phyloP scores from a whole-genome alignment of 371 early-diverging fungal genomes.

The Mucor saturninus region DNA sequence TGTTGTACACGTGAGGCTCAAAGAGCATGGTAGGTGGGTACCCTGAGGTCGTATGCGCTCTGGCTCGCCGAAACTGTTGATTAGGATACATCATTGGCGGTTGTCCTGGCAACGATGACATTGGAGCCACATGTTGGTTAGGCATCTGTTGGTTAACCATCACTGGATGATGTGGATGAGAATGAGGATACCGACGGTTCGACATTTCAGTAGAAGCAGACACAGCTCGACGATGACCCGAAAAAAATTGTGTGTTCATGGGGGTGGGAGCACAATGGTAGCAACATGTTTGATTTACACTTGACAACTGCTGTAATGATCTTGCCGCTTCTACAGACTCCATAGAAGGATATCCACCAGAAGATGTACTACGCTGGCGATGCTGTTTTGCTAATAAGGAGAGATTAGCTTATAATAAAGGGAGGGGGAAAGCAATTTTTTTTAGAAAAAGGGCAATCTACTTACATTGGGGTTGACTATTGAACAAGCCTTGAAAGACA shows the following conservation, averaged over 20 bases:
- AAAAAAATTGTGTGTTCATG: neutral
- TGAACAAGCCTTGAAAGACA: constrained; percentile 23
- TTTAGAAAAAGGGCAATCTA: neutral
- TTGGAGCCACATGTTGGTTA: neutral
- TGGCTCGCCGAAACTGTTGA: constrained; percentile 14
- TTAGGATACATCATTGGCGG: neutral
- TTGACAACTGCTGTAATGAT: constrained; percentile 19
- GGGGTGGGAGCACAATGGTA: constrained; percentile 2
- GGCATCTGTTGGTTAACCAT: neutral
- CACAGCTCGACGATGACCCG: constrained; percentile 26
- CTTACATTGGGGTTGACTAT: neutral
- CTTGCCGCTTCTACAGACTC: constrained; percentile 9
- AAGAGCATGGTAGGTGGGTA: constrained; percentile 29
- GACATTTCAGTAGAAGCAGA: constrained; percentile 17
- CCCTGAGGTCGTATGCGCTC: constrained; percentile 37
- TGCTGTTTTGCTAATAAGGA: neutral
- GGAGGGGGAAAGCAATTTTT: too few species aligned
- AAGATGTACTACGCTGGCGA: constrained; percentile 10
- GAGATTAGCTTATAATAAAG: too few species aligned
- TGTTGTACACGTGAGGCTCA: constrained; percentile 13
- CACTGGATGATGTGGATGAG: neutral
- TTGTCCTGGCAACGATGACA: neutral
- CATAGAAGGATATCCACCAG: neutral
- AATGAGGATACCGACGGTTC: neutral
- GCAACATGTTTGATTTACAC: neutral